Conservation (phyloP, 1,284 basidiomycete species). For the Pulveroboletus sp. region DNA sequence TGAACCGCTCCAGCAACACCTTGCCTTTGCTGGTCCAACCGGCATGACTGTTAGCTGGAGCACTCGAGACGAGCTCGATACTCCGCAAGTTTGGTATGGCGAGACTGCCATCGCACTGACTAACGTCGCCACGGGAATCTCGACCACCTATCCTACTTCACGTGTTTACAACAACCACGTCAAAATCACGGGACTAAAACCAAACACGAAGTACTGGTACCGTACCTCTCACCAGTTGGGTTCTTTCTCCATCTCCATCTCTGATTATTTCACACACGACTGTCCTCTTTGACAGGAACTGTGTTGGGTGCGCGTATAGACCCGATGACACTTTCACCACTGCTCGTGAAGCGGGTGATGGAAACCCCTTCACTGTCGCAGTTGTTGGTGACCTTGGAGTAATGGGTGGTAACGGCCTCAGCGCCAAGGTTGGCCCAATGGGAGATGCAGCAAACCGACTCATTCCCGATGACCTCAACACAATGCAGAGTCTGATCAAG, state of each 20-base stretch:
- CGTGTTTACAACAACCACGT: constrained; percentile 35
- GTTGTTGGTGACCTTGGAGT: constrained; percentile 33
- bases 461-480: constrained; percentile 31
- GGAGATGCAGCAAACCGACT: constrained; percentile 27
- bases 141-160: constrained; percentile 27
- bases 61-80: constrained; percentile 21
- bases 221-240: constrained; percentile 31
- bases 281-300: constrained; percentile 21
- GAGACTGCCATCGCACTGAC: constrained; percentile 19
- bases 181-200: constrained; percentile 27
- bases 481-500: constrained; percentile 34
- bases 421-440: constrained; percentile 31
- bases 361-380: constrained; percentile 23
- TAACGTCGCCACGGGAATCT: constrained; percentile 21
- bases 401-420: constrained; percentile 32
- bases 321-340: constrained; percentile 30
- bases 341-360: constrained; percentile 23
- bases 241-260: background rate
- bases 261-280: background rate
- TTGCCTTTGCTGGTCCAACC: constrained; percentile 27
- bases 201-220: constrained; percentile 33
- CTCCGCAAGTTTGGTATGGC: constrained; percentile 33
- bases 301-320: constrained; percentile 30
- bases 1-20: constrained; percentile 30
- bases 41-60: constrained; percentile 34